Conservation (phyloP, 2,329 filamentous ascomycete species). For the Ophiostoma angusticollis region DNA sequence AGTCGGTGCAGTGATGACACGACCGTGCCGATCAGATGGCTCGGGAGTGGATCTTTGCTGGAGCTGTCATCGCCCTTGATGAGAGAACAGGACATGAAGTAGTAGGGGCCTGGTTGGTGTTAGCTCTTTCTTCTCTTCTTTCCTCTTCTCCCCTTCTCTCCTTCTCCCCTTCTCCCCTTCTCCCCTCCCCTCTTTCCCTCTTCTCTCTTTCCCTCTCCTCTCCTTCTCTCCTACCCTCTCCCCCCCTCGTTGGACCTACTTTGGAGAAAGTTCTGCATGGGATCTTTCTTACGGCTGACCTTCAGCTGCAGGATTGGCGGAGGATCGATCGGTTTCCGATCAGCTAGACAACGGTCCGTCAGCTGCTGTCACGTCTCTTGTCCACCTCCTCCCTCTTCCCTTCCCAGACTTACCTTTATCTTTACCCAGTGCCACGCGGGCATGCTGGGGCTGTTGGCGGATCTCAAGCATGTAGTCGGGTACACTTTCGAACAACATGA, state of each 20-base stretch:
- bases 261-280: conserved; percentile 35
- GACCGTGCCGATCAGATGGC: conserved; percentile 55
- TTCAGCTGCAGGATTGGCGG: conserved; percentile 70
- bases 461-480: conserved; percentile 26
- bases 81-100: conserved; percentile 34
- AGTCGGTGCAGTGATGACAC: conserved; percentile 72
- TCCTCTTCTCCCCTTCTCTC: too few species aligned
- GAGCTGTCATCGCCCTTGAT: conserved; percentile 30
- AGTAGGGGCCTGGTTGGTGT: conserved; percentile 28
- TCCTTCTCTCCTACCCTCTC: background rate
- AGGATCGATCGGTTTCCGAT: conserved; percentile 78
- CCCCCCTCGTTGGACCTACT: conserved; percentile 42
- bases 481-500: conserved; percentile 8
- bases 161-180: background rate
- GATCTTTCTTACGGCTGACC: conserved; percentile 32
- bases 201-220: background rate
- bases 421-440: conserved; percentile 57
- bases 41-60: conserved; percentile 26
- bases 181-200: too few species aligned
- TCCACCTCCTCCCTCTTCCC: background rate
- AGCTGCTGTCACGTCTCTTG: background rate
- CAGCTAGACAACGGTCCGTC: conserved; percentile 26
- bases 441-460: conserved; percentile 54
- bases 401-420: conserved; percentile 48
- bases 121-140: background rate